Conservation (phyloP, 768 basidiomycete species). For the Termitomyces sp. region DNA sequence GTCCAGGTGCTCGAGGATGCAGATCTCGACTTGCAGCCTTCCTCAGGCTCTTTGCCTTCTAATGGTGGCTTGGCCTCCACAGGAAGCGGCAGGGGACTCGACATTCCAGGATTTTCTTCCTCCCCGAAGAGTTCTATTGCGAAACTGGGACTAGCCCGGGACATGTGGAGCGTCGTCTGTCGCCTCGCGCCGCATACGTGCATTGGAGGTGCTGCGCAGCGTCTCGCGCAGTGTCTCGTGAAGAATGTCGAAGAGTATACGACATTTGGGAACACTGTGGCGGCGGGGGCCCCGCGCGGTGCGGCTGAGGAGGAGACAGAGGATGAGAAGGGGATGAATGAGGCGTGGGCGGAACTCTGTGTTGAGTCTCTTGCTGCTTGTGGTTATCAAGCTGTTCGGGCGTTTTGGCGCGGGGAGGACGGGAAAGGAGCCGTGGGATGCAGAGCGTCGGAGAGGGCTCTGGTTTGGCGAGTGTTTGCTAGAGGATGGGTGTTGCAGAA, state of each 20-base stretch:
- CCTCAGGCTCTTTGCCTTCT: conserved; percentile 7
- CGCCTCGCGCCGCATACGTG: conserved; percentile 33
- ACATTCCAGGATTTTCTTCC: conserved; percentile 6
- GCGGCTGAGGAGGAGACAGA: conserved; percentile 5
- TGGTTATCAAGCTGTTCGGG: conserved; percentile 38
- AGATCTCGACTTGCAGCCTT: conserved; percentile 30
- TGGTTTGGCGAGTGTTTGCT: conserved; percentile 54
- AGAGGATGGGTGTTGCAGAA: conserved; percentile 47
- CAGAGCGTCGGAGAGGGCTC: conserved; percentile 34
- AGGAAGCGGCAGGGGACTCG: conserved; percentile 6
- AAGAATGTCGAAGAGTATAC: conserved; percentile 40
- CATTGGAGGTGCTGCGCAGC: conserved; percentile 37
- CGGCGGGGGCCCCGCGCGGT: neutral
- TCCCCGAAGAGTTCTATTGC: conserved; percentile 19
- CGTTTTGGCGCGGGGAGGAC: conserved; percentile 40
- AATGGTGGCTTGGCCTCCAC: conserved; percentile 7
- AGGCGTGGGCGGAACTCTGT: conserved; percentile 56
- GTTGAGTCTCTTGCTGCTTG: conserved; percentile 47
- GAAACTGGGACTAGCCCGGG: conserved; percentile 51
- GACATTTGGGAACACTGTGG: conserved; percentile 16
- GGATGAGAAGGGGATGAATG: conserved; percentile 35
- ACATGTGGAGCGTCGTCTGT: conserved; percentile 51
- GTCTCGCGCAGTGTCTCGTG: conserved; percentile 43
- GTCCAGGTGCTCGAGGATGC: conserved; percentile 40
- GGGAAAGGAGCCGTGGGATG: conserved; percentile 23